Conservation (phyloP, 2,329 filamentous ascomycete species). For the Podosphaera leucotricha region DNA sequence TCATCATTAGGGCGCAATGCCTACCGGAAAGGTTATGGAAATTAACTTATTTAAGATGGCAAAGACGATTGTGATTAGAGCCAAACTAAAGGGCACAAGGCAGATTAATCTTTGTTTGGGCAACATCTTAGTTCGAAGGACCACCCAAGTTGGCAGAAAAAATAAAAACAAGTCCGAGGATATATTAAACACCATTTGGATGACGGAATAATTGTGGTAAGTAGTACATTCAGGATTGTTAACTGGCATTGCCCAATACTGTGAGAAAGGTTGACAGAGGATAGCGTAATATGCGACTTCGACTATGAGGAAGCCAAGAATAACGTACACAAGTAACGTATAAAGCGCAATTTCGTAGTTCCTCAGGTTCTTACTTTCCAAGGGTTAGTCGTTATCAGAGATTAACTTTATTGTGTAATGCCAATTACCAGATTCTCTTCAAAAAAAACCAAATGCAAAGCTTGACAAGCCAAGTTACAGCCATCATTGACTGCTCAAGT, state of each 20-base stretch:
- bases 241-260: constrained; percentile 35
- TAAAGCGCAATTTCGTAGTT: constrained; percentile 19
- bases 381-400: not conserved
- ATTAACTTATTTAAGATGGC: constrained; percentile 24
- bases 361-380: constrained; percentile 4
- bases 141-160: constrained; percentile 23
- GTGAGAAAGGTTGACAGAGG: constrained; percentile 27
- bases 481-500: constrained; percentile 24
- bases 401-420: not conserved
- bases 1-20: not conserved
- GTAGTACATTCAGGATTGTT: constrained; percentile 28
- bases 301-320: constrained; percentile 20
- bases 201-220: constrained; percentile 29
- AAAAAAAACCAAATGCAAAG: constrained; percentile 26
- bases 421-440: constrained; percentile 7
- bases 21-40: not conserved
- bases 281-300: constrained; percentile 16
- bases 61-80: constrained; percentile 28
- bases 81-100: constrained; percentile 22
- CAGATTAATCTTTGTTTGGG: constrained; percentile 21
- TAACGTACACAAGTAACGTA: constrained; percentile 23
- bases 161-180: constrained; percentile 33
- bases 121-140: constrained; percentile 18
- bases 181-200: constrained; percentile 33
- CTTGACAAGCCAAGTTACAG: constrained; percentile 27